phyloP scores from a whole-genome alignment of 106 monocot species.

The Dactylorhiza incarnata region DNA sequence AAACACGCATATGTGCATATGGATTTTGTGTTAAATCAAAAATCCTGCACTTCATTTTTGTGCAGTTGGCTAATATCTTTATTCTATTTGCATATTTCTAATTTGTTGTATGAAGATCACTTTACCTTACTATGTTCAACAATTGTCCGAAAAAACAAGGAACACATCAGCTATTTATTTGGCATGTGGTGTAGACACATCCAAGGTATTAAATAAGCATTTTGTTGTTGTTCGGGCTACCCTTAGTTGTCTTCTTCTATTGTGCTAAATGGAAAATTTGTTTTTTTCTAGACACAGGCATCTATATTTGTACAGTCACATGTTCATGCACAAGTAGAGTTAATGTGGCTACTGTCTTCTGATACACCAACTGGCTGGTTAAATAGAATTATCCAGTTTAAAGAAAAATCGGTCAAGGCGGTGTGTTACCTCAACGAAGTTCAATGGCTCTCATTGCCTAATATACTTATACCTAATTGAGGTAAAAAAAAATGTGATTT shows the following conservation, averaged over 20 bases:
- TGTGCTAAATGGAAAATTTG: neutral
- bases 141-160: conserved; percentile 71
- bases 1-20: too few species aligned
- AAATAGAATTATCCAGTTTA: conserved; percentile 97
- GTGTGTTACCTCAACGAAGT: too few species aligned
- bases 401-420: conserved; percentile 95
- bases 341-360: conserved; percentile 96
- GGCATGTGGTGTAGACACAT: conserved; percentile 88
- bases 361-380: conserved; percentile 87
- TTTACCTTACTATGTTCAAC: conserved; percentile 57
- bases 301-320: conserved; percentile 95
- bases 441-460: too few species aligned
- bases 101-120: conserved; percentile 55
- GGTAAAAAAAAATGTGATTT: too few species aligned
- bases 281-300: conserved; percentile 40
- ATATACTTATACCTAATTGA: too few species aligned
- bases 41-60: neutral
- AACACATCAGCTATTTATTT: conserved; percentile 91
- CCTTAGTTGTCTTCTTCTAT: neutral
- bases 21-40: too few species aligned
- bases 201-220: conserved; percentile 46
- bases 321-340: conserved; percentile 88
- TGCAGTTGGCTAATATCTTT: neutral
- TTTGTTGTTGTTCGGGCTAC: neutral
- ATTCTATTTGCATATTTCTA: neutral